Evolutionary conservation across 2,329 filamentous ascomycete species (phyloP).

Genomic region (Gyromitra esculenta): DNA sequence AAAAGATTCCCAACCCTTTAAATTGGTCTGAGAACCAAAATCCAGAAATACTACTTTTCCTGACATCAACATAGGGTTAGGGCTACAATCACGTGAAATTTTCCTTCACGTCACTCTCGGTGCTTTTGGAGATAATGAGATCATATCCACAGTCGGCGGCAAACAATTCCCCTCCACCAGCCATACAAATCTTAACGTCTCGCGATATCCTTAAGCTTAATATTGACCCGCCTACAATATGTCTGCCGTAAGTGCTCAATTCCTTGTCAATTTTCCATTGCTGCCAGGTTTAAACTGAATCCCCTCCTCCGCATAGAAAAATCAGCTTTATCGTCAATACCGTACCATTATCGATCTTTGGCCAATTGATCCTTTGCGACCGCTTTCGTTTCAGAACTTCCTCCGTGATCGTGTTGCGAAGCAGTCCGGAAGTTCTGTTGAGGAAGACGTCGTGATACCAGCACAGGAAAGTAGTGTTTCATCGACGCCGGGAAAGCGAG

Average conservation of each 20-base stretch:
- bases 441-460: constrained; percentile 24
- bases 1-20: too few species aligned
- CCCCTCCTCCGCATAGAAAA: constrained; percentile 44
- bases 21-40: too few species aligned
- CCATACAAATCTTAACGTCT: neutral
- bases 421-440: constrained; percentile 55
- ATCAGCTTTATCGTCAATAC: constrained; percentile 61
- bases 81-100: constrained; percentile 21
- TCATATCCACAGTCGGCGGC: constrained; percentile 13
- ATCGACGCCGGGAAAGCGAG: constrained; percentile 56
- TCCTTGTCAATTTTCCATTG: neutral
- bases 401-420: constrained; percentile 64
- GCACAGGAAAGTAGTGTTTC: constrained; percentile 27
- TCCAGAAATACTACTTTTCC: neutral
- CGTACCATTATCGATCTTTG: constrained; percentile 66
- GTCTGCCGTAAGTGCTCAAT: constrained; percentile 31
- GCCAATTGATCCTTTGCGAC: constrained; percentile 72
- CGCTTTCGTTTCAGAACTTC: constrained; percentile 70
- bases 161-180: neutral
- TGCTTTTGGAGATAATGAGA: constrained; percentile 22
- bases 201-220: neutral
- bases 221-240: constrained; percentile 10
- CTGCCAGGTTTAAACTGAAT: constrained; percentile 5
- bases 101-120: constrained; percentile 6
- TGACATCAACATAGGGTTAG: constrained; percentile 24